These are phyloP conservation scores for Ceratocystiopsis brevicomis DNA, from an alignment of 2,329 filamentous ascomycete species.

Conservation along the genomic window DNA sequence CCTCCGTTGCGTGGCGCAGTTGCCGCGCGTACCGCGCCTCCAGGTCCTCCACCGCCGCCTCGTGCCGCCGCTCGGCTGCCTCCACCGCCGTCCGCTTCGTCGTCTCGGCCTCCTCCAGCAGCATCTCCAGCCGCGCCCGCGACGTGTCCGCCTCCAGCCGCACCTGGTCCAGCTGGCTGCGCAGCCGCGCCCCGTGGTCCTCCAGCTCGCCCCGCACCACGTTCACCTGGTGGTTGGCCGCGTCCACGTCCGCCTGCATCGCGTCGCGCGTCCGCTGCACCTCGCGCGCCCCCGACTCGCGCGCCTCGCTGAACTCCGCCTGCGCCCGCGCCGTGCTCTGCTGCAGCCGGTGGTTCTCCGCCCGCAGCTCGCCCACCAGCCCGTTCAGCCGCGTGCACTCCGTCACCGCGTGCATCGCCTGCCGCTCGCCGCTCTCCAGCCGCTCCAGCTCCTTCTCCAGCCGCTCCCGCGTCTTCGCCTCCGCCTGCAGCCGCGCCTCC, in stretches of 20 bases:
- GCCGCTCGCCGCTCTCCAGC: conserved; percentile 43
- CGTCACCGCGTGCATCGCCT: conserved; percentile 43
- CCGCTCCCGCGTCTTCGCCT: conserved; percentile 49
- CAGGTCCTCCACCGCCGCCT: conserved; percentile 54
- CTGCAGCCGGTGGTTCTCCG: conserved; percentile 55
- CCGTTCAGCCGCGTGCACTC: conserved; percentile 42
- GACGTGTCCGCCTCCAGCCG: conserved; percentile 64
- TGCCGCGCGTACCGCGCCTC: conserved; percentile 57
- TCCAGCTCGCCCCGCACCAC: conserved; percentile 66
- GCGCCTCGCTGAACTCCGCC: conserved; percentile 67
- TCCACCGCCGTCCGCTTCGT: conserved; percentile 30
- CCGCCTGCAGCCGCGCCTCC: conserved; percentile 56
- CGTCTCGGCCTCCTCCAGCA: conserved; percentile 62
- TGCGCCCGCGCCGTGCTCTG: conserved; percentile 50
- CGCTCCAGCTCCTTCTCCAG: conserved; percentile 48
- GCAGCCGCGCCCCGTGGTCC: conserved; percentile 53
- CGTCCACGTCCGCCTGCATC: conserved; percentile 65
- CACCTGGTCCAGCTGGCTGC: conserved; percentile 57
- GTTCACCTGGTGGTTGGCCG: conserved; percentile 71
- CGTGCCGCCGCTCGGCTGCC: conserved; percentile 37
- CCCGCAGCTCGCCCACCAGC: conserved; percentile 35
- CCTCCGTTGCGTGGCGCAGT: conserved; percentile 56
- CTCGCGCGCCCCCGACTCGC: conserved; percentile 61
- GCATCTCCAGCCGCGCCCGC: conserved; percentile 64
- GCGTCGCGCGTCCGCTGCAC: conserved; percentile 62